Evolutionary conservation across 768 basidiomycete species (phyloP).

Genomic region (Serendipita indica): DNA sequence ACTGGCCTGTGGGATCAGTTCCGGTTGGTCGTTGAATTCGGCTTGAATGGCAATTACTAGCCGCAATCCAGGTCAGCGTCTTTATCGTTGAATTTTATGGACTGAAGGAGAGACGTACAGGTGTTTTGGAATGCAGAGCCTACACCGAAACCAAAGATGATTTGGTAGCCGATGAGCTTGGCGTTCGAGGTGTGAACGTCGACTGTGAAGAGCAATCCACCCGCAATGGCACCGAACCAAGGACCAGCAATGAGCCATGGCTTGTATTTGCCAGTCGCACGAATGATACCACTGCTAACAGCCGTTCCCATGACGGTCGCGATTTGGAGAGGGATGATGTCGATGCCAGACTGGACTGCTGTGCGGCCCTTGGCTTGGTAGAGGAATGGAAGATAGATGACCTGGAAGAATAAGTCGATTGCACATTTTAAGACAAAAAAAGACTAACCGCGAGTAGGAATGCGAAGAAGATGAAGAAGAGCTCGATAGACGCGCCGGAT

Average conservation of each 20-base stretch:
- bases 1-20: constrained; percentile 5
- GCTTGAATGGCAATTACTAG: constrained; percentile 9
- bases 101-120: neutral
- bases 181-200: constrained; percentile 15
- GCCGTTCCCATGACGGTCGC: neutral
- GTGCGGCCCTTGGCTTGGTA: constrained; percentile 12
- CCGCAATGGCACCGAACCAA: constrained; percentile 19
- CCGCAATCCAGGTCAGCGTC: neutral
- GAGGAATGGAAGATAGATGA: constrained; percentile 15
- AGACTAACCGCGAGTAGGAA: constrained; percentile 2
- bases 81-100: neutral
- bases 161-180: constrained; percentile 27
- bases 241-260: constrained; percentile 19
- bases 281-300: constrained; percentile 11
- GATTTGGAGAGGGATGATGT: constrained; percentile 24
- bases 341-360: constrained; percentile 20
- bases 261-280: constrained; percentile 21
- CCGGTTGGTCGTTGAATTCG: neutral
- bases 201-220: constrained; percentile 19
- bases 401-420: constrained; percentile 1
- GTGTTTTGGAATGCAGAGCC: constrained; percentile 25
- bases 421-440: neutral
- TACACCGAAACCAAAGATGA: constrained; percentile 25
- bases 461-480: constrained; percentile 12
- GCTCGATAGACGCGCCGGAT: constrained; percentile 17